These are phyloP conservation scores for Fusarium musae DNA, from an alignment of 2,329 filamentous ascomycete genomes.

Conservation along the genomic window DNA sequence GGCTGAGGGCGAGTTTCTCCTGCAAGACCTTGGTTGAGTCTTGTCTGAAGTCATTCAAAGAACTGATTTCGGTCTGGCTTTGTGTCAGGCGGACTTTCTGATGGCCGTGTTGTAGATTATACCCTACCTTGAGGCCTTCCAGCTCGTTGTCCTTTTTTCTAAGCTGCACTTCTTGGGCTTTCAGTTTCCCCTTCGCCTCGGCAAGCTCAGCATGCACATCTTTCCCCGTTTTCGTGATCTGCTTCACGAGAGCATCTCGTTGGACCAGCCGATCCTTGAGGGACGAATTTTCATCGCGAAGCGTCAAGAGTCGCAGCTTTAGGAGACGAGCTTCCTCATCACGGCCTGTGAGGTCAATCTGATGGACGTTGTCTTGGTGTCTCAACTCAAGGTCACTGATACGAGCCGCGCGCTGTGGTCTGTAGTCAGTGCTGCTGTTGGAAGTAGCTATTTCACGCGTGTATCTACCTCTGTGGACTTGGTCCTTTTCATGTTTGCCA, in stretches of 20 bases:
- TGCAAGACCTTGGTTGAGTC: constrained; percentile 76
- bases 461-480: constrained; percentile 45
- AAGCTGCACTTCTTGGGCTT: constrained; percentile 59
- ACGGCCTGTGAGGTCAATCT: constrained; percentile 75
- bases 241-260: constrained; percentile 68
- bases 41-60: constrained; percentile 72
- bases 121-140: constrained; percentile 57
- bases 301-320: constrained; percentile 74
- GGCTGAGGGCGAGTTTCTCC: constrained; percentile 64
- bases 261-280: constrained; percentile 71
- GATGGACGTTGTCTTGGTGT: constrained; percentile 73
- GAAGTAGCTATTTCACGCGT: constrained; percentile 35
- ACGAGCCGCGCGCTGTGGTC: constrained; percentile 55
- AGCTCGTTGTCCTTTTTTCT: constrained; percentile 62
- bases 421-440: constrained; percentile 33
- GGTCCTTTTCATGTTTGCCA: constrained; percentile 43
- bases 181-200: constrained; percentile 54
- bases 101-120: not conserved
- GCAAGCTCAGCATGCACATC: constrained; percentile 57
- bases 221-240: constrained; percentile 54
- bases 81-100: constrained; percentile 2
- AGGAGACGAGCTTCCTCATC: constrained; percentile 79
- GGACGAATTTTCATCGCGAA: constrained; percentile 78
- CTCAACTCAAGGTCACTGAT: constrained; percentile 73
- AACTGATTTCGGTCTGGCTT: constrained; percentile 74